Conservation (phyloP, 2,329 filamentous ascomycete genomes). For the Cladosporium sp. region DNA sequence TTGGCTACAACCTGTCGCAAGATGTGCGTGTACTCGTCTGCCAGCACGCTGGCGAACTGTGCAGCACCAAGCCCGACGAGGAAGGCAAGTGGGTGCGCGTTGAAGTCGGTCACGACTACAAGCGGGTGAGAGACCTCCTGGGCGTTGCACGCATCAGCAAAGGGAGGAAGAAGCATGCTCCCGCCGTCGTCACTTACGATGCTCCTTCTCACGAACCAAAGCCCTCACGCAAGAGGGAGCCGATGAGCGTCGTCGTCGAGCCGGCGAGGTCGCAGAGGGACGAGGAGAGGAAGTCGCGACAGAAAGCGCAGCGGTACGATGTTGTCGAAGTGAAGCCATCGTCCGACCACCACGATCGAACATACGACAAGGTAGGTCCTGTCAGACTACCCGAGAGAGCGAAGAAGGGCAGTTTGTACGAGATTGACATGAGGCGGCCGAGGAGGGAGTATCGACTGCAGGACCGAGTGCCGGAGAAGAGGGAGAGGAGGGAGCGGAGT, state of each 20-base stretch:
- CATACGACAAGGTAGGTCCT: neutral
- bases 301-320: constrained; percentile 13
- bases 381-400: constrained; percentile 7
- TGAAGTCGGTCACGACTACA: constrained; percentile 41
- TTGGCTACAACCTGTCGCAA: constrained; percentile 18
- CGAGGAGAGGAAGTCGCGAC: constrained; percentile 4
- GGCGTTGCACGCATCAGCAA: constrained; percentile 34
- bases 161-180: constrained; percentile 15
- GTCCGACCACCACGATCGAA: neutral
- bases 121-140: constrained; percentile 37
- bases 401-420: constrained; percentile 9
- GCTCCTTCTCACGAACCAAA: constrained; percentile 24
- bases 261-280: constrained; percentile 11
- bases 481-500: constrained; percentile 1
- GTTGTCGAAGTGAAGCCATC: constrained; percentile 13
- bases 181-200: constrained; percentile 38
- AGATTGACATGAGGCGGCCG: constrained; percentile 11
- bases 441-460: constrained; percentile 10
- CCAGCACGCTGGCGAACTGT: constrained; percentile 3
- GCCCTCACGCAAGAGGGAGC: constrained; percentile 33
- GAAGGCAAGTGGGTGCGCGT: constrained; percentile 40
- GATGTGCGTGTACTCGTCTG: constrained; percentile 5
- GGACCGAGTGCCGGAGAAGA: constrained; percentile 4
- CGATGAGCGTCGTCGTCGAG: constrained; percentile 20
- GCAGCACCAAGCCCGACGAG: constrained; percentile 21